These are phyloP conservation scores for Penicillium nordicum DNA, from an alignment of 2,329 filamentous ascomycete genomes.

Conservation along the genomic window DNA sequence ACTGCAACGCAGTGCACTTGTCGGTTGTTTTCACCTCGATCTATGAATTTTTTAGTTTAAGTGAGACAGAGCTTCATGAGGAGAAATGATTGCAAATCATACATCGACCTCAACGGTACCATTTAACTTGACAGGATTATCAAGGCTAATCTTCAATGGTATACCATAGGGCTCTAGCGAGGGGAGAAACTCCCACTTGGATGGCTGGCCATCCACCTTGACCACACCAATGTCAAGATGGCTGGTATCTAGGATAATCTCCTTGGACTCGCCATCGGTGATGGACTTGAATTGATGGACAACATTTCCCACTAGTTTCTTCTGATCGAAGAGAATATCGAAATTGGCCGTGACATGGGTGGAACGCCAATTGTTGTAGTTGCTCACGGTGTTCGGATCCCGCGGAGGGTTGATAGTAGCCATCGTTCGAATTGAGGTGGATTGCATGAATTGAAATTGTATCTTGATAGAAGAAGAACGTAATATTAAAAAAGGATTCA, in stretches of 20 bases:
- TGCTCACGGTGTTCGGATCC: slow-evolving; percentile 87
- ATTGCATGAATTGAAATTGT: slow-evolving; percentile 9
- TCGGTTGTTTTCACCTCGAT: slow-evolving; percentile 78
- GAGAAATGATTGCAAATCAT: slow-evolving; percentile 14
- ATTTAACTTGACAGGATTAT: slow-evolving; percentile 46
- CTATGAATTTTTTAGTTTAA: slow-evolving; percentile 26
- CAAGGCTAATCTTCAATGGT: slow-evolving; percentile 48
- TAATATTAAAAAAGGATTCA: slow-evolving; percentile 1
- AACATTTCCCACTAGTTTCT: slow-evolving; percentile 73
- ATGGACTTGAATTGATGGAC: slow-evolving; percentile 72
- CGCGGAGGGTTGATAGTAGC: slow-evolving; percentile 49
- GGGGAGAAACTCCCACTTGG: slow-evolving; percentile 67
- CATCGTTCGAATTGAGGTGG: slow-evolving; percentile 34
- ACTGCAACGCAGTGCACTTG: slow-evolving; percentile 88
- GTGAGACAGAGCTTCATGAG: slow-evolving; percentile 1
- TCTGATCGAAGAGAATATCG: slow-evolving; percentile 76
- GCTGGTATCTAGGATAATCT: slow-evolving; percentile 86
- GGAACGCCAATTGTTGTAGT: slow-evolving; percentile 85
- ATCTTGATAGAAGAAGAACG: background rate
- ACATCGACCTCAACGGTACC: slow-evolving; percentile 49
- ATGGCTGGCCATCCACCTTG: slow-evolving; percentile 62
- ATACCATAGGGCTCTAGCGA: slow-evolving; percentile 66
- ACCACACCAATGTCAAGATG: slow-evolving; percentile 71
- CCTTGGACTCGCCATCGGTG: slow-evolving; percentile 67
- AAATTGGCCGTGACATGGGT: slow-evolving; percentile 79